Percentiles rank a stretch among this genome's conserved stretches.
Evolutionary conservation across 768 basidiomycete species (phyloP).

Genomic region (Filobasidium wieringae): DNA sequence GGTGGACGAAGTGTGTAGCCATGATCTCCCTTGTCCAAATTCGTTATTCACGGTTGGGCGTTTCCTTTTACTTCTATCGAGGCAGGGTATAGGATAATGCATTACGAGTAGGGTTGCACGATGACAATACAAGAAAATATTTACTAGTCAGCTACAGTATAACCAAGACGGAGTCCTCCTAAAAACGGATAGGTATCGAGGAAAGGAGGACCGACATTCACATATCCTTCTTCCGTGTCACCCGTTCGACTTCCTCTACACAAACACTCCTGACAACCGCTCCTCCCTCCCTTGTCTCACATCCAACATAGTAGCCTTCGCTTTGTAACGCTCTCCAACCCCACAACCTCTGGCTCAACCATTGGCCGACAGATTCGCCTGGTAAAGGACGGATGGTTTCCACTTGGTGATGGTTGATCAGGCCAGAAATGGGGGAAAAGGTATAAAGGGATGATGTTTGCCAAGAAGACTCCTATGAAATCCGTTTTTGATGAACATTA

Average conservation of each 20-base stretch:
- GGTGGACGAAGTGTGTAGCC: no score
- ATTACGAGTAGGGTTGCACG: no score
- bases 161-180: not conserved
- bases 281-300: not conserved
- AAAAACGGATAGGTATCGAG: not conserved
- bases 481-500: not conserved
- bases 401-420: conserved; percentile 32
- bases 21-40: no score
- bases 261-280: not conserved
- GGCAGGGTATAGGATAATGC: no score
- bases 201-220: not conserved
- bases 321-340: conserved; percentile 15
- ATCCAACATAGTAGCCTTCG: not conserved
- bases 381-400: conserved; percentile 37
- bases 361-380: conserved; percentile 36
- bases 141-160: not conserved
- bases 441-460: conserved; percentile 36
- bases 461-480: conserved; percentile 29
- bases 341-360: conserved; percentile 28
- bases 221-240: not conserved
- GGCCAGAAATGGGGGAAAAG: conserved; percentile 33
- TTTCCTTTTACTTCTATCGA: no score
- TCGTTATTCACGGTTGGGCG: no score
- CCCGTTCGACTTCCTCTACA: not conserved
- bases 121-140: not conserved